A percentile compares a stretch with the other conserved stretches of the same genome.
Evolutionary conservation across 257 asterid genomes (phyloP).

Genomic region (Primulina tabacum): DNA sequence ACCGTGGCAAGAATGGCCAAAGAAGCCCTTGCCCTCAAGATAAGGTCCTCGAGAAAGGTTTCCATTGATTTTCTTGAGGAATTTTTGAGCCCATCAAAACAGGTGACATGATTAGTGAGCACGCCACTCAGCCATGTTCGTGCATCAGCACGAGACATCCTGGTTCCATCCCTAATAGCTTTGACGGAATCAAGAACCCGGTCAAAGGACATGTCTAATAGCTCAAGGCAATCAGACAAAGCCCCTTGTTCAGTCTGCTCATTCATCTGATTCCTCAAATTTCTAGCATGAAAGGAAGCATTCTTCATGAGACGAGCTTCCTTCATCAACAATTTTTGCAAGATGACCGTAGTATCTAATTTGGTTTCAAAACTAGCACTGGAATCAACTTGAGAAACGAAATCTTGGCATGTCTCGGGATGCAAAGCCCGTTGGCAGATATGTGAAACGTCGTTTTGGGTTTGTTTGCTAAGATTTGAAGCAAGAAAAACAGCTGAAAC

Average conservation of each 20-base stretch:
- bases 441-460: slow-evolving; percentile 5
- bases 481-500: slow-evolving; percentile 26
- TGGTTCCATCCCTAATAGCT: slow-evolving; percentile 22
- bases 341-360: slow-evolving; percentile 6
- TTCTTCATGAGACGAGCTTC: slow-evolving; percentile 27
- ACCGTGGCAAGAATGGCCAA: slow-evolving; percentile 34
- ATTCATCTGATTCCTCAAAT: slow-evolving; percentile 25
- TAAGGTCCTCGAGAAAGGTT: slow-evolving; percentile 23
- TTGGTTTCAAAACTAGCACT: not conserved
- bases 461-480: slow-evolving; percentile 15
- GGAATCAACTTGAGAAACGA: slow-evolving; percentile 25
- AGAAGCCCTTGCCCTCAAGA: slow-evolving; percentile 38
- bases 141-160: slow-evolving; percentile 23
- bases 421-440: slow-evolving; percentile 35
- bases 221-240: slow-evolving; percentile 43
- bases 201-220: slow-evolving; percentile 40
- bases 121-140: slow-evolving; percentile 52
- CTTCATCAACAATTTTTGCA: slow-evolving; percentile 27
- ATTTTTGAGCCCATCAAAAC: slow-evolving; percentile 41
- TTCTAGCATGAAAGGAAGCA: slow-evolving; percentile 9
- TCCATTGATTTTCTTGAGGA: not conserved
- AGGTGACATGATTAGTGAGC: slow-evolving; percentile 51
- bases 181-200: slow-evolving; percentile 30
- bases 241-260: slow-evolving; percentile 23
- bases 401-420: slow-evolving; percentile 30